Conservation (phyloP, 495 filamentous ascomycete genomes). For the Jackrogersella minutella region DNA sequence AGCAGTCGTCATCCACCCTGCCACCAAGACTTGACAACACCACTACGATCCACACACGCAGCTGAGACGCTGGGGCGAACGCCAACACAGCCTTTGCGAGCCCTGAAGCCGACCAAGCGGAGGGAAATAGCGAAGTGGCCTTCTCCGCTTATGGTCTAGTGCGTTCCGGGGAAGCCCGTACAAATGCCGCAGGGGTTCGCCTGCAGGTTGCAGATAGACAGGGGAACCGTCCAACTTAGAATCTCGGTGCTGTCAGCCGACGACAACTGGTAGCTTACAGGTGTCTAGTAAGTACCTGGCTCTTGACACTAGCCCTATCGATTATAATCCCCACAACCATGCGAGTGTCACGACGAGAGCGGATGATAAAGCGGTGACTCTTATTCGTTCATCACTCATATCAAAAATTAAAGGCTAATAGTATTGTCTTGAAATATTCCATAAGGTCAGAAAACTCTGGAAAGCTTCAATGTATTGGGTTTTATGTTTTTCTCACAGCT, state of each 20-base stretch:
- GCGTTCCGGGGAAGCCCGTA: constrained; percentile 26
- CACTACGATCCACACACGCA: constrained; percentile 15
- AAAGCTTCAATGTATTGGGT: too few relatives aligned
- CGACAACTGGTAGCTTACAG: background rate
- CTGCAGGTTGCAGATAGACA: constrained; percentile 18
- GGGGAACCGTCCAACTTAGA: constrained; percentile 22
- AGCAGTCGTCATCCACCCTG: constrained; percentile 32
- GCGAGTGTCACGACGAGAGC: constrained; percentile 10
- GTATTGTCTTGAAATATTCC: too few relatives aligned
- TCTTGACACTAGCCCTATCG: too few relatives aligned
- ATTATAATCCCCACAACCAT: constrained; percentile 21
- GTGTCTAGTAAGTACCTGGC: too few relatives aligned
- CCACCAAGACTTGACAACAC: constrained; percentile 2
- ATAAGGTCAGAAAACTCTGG: too few relatives aligned
- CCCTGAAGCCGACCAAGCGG: constrained; percentile 8
- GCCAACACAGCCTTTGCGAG: constrained; percentile 14
- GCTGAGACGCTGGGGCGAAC: constrained; percentile 31
- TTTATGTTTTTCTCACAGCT: too few relatives aligned
- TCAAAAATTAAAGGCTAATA: too few relatives aligned
- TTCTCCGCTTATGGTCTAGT: constrained; percentile 7
- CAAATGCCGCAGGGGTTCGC: constrained; percentile 19
- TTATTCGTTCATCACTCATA: background rate
- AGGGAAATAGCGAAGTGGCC: constrained; percentile 13
- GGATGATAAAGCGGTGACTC: constrained; percentile 16
- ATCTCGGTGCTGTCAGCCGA: constrained; percentile 12